These are phyloP conservation scores for Corchorus olitorius DNA, from an alignment of 345 rosid genomes.

Conservation along the genomic window DNA sequence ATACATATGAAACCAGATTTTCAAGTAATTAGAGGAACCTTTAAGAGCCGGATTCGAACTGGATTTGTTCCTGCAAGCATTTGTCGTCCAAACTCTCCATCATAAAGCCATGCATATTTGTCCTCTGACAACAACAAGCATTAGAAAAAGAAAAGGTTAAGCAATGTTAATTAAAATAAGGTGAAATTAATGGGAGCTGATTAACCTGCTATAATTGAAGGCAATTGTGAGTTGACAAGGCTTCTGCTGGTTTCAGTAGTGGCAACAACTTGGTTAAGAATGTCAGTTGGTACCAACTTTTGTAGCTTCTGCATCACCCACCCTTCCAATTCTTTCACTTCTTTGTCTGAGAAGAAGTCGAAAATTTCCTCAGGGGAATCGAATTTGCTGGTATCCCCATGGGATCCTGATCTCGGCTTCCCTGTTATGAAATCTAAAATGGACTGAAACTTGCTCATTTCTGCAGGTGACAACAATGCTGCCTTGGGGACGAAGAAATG, in stretches of 20 bases:
- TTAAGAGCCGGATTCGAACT: constrained; percentile 39
- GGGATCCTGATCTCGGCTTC: background rate
- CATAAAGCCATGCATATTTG: constrained; percentile 41
- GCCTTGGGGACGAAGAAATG: background rate
- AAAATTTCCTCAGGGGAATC: background rate
- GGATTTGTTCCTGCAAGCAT: constrained; percentile 73
- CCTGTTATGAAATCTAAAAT: background rate
- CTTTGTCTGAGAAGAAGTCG: background rate
- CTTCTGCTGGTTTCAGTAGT: background rate
- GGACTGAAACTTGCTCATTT: background rate
- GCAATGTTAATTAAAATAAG: no score
- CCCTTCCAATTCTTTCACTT: background rate
- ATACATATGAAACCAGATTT: background rate
- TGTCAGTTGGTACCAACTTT: background rate
- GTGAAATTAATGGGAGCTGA: no score
- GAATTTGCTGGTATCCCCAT: background rate
- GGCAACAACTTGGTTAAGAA: background rate
- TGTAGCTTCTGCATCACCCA: background rate
- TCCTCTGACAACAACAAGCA: background rate
- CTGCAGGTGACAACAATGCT: background rate
- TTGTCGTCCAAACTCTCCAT: constrained; percentile 58
- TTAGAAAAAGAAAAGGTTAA: background rate
- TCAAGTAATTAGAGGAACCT: constrained; percentile 35
- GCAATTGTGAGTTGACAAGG: background rate
- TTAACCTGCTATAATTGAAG: constrained; percentile 15